Evolutionary conservation across 495 filamentous ascomycete species (phyloP).

Genomic region (Aspergillus sclerotiicarbonarius): DNA sequence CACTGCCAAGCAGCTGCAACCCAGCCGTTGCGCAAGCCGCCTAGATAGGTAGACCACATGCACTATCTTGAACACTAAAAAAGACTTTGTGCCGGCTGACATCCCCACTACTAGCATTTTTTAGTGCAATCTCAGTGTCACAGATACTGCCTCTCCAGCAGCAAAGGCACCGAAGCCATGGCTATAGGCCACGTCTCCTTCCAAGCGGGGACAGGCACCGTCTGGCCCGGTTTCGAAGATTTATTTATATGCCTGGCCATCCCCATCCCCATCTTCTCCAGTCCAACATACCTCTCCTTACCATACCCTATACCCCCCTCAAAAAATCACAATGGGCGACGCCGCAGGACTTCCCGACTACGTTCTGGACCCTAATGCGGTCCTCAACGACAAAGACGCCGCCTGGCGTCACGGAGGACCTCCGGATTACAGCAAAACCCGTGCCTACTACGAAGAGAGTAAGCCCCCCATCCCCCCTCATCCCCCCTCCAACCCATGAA

Average conservation of each 20-base stretch:
- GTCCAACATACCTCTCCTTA: background rate
- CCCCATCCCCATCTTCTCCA: background rate
- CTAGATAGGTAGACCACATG: background rate
- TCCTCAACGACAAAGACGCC: slow-evolving; percentile 50
- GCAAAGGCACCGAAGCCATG: background rate
- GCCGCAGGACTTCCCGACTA: slow-evolving; percentile 52
- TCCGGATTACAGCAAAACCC: slow-evolving; percentile 61
- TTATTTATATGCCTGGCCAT: background rate
- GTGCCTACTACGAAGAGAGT: slow-evolving; percentile 51
- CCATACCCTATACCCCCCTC: background rate
- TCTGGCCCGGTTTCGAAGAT: background rate
- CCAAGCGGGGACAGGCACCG: background rate
- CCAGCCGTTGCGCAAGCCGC: background rate
- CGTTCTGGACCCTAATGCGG: slow-evolving; percentile 57
- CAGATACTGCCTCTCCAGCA: background rate
- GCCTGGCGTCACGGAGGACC: slow-evolving; percentile 58
- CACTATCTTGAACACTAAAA: background rate
- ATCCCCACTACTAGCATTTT: background rate
- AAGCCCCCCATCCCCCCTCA: slow-evolving; percentile 17
- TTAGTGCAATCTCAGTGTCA: background rate
- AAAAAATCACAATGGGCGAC: slow-evolving; percentile 7
- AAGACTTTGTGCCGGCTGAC: background rate
- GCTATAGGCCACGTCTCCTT: background rate
- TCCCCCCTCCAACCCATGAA: background rate
- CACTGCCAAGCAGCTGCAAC: background rate